Evolutionary conservation across 805 yeast species (phyloP).

Genomic region (Metschnikowia arizonensis): DNA sequence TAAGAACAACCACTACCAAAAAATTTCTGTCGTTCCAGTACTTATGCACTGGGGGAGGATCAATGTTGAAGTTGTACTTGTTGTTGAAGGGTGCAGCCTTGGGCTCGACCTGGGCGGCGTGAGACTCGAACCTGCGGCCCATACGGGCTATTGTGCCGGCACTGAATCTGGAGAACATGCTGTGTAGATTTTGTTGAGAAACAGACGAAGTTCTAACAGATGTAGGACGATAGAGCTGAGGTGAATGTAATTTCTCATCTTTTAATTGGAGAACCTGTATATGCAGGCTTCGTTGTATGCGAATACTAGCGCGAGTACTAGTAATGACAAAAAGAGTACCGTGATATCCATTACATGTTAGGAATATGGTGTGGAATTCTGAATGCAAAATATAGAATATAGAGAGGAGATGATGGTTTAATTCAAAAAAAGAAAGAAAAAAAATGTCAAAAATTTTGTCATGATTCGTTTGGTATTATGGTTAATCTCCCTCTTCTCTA

Average conservation of each 20-base stretch:
- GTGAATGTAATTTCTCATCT: constrained; percentile 12
- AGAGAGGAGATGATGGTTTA: background rate
- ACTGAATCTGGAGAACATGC: constrained; percentile 28
- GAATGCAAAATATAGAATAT: no score
- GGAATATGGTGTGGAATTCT: background rate
- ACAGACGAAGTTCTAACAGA: background rate
- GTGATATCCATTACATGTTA: background rate
- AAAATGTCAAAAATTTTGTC: background rate
- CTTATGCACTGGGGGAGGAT: constrained; percentile 44
- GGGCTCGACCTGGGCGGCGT: constrained; percentile 18
- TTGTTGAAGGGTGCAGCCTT: constrained; percentile 35
- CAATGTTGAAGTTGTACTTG: constrained; percentile 39
- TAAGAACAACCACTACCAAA: constrained; percentile 33
- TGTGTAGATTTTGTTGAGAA: constrained; percentile 5
- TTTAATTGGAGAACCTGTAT: constrained; percentile 13
- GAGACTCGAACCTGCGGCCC: constrained; percentile 30
- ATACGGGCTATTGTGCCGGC: constrained; percentile 20
- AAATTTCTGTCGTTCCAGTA: constrained; percentile 42
- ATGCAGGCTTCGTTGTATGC: constrained; percentile 1
- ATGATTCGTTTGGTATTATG: background rate
- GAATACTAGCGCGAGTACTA: background rate
- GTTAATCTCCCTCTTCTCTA: background rate
- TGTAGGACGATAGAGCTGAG: constrained; percentile 1
- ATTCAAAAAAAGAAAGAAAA: background rate
- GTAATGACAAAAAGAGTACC: background rate